Conservation (phyloP, 2,329 filamentous ascomycete genomes). For the Diaporthe vaccinii region DNA sequence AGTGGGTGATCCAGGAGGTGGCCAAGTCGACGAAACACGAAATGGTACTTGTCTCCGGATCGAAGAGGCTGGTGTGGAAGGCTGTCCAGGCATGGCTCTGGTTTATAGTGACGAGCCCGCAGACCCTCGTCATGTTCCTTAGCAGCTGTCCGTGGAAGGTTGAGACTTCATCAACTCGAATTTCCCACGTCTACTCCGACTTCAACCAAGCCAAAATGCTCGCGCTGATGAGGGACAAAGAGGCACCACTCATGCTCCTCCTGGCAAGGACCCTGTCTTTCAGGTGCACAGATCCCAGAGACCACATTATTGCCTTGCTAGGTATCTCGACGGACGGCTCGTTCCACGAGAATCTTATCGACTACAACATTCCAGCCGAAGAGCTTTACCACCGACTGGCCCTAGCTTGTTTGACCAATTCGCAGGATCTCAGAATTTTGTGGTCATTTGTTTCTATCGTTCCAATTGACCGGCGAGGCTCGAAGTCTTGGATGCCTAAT, state of each 20-base stretch:
- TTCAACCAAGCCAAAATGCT: background rate
- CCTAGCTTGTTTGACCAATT: background rate
- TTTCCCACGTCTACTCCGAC: background rate
- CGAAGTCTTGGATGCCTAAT: background rate
- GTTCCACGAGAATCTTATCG: background rate
- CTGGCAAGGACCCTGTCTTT: background rate
- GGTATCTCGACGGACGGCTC: background rate
- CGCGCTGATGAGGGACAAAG: background rate
- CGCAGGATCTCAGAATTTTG: background rate
- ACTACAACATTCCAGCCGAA: background rate
- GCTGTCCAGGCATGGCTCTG: background rate
- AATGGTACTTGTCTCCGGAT: background rate
- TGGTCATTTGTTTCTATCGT: background rate
- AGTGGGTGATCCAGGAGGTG: slow-evolving; percentile 14
- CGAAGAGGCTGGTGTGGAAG: background rate
- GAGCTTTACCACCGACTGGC: background rate
- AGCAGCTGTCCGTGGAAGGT: background rate
- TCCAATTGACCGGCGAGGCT: background rate
- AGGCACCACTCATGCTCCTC: background rate
- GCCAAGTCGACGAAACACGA: background rate
- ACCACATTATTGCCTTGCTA: background rate
- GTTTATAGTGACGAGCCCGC: background rate
- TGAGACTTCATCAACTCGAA: fast-evolving
- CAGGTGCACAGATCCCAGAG: background rate
- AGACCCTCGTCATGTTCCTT: background rate